Evolutionary conservation across 345 rosid species (phyloP), one percentile per base, ranked within the genome.

Genomic region (Gossypium thurberi): DNA sequence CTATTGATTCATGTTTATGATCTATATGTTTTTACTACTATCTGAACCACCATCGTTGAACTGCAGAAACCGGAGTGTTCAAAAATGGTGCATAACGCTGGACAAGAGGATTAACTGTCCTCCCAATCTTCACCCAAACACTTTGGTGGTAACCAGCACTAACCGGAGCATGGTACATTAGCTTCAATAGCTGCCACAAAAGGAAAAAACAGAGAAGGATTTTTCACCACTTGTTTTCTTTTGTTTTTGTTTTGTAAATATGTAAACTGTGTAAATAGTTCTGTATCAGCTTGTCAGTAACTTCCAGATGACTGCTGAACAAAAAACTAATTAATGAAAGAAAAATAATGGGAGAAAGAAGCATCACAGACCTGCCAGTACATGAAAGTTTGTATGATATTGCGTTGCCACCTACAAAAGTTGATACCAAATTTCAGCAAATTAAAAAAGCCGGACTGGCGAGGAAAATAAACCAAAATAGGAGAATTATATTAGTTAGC

Each of bases 381-480:
- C 96, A 95, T 92, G 81, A 95, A 92, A 15, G 96, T 84, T 78
- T 90, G 98, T 76, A 92, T 88, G 50, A 95, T 84, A 86, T 95
- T 92, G 60, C 97, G 94, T 83, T 95, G 97, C 98, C 97, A 95
- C 84, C 98, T 94, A 89, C 81, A 87, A 10, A 15, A 11, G 53
- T 20, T 37, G 42, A 77, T 55, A 55, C 42, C 67, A 26, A 62
- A 28, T 26, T 61, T 12, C 48, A 33, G 61, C 21, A 33, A 3
- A 37, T 46, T 44, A 73, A 63, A 67, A 76, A 42, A 65, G 71
- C 20, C 53, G 10, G 18, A 26, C 47, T 51, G 72, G 17, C 2
- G 0, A 10, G 23, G 4, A 23, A 13, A 26, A 51, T 14, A 51
- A 75, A 56, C 70, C 65, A 69, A 44, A 47, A 47, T 17, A 52